Evolutionary conservation across 805 yeast genomes (phyloP), one percentile per base, ranked within the genome.

Genomic region (Suhomyces faveliae): DNA sequence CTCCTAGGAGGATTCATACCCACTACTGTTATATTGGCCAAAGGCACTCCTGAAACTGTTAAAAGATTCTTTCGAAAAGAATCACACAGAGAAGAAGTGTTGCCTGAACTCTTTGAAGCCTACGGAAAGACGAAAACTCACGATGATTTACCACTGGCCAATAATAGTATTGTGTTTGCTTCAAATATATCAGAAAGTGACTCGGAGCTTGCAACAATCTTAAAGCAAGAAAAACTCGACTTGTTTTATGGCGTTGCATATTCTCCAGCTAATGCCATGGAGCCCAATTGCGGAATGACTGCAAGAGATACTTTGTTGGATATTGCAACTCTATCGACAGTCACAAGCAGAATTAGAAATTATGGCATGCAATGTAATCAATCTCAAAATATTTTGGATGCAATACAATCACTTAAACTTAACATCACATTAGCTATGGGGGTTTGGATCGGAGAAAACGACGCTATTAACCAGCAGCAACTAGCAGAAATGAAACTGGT

Each of bases 311-410:
- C 83, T 0, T 51, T 80, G 40, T 61, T 77, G 17, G 91, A 86
- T 53, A 54, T 85, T 20, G 81, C 83, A 0, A 57, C 76, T 9
- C 52, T 86, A 7, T 80, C 89, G 0, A 79, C 73, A 23, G 72
- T 84, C 0, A 85, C 91, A 0, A 72, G 74, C 0, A 76, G 81
- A 50, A 61, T 86, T 8, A 68, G 84, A 53, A 73, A 80, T 1
- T 81, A 79, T 52, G 85, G 87, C 0, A 76, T 82, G 45, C 85
- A 81, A 52, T 84, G 90, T 53, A 60, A 73, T 29, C 89, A 84
- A 58, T 75, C 77, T 0, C 76, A 71, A 10, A 60, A 64, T 29
- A 76, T 83, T 10, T 62, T 85, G 40, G 76, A 77, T 9, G 77
- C 88, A 0, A 78, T 86, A 9, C 59, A 66, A 35, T 71, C 70